Evolutionary conservation across 2,329 filamentous ascomycete species (phyloP), one percentile per base, ranked within the genome.

Genomic region (Pseudogymnoascus sp.): DNA sequence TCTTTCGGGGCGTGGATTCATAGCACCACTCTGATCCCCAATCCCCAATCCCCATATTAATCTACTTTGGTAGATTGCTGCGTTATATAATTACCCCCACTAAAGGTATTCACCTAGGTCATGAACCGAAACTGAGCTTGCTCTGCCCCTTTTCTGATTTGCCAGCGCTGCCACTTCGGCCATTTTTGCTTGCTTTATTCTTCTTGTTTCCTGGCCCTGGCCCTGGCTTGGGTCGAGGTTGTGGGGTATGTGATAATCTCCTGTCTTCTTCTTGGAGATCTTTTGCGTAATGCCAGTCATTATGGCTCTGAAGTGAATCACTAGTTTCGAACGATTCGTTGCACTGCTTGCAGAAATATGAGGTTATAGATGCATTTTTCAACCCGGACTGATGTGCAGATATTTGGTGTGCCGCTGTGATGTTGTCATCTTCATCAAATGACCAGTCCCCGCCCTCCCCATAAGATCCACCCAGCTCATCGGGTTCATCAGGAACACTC

Each of bases 271-370:
- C 82, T 67, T 93, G 87, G 31, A 99, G 80, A 69, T 93, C 89
- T 76, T 90, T 91, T 53, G 95, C 95, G 76, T 96, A 88, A 76
- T 99, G 95, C 88, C 93, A 97, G 74, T 99, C 95, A 62, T 88
- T 81, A 74, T 99, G 95, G 76, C 90, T 93, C 68, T 87, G 83
- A 57, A 86, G 72, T 69, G 83, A 82, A 63, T 87, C 83, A 26
- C 78, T 72, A 40, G 80, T 78, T 11, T 81, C 78, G 35, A 95
- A 78, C n/a, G 74, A 72, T 69, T 82, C 80, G 65, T 82, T 80
- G 74, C 92, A 96, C 66, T 85, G 84, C 60, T 78, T 73, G 74
- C 91, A 96, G 44, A 50, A 50, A 50, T 50, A 50, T 26, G 44
- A 50, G 7, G 13, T 26, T 50, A 50, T 50, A 6, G 44, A 50